Percentiles rank a stretch among this genome's conserved stretches.
Evolutionary conservation across 192 early-diverging fungal genomes (phyloP).

Genomic region (Backusella morwellensis): DNA sequence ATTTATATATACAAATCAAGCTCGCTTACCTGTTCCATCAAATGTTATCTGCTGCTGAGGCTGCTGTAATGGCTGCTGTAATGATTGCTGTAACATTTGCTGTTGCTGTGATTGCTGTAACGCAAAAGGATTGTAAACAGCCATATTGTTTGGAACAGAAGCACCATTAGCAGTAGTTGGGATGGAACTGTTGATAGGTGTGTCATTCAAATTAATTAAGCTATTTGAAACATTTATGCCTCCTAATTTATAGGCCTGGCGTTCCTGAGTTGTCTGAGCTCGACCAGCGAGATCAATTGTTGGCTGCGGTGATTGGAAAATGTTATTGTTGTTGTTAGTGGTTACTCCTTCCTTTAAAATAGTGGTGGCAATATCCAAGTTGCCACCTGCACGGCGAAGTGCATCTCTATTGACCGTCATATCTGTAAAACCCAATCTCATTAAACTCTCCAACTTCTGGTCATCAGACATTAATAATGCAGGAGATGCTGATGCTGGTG

Average conservation of each 20-base stretch:
- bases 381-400: slow-evolving; percentile 67
- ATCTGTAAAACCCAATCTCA: slow-evolving; percentile 76
- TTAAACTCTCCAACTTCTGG: slow-evolving; percentile 60
- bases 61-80: slow-evolving; percentile 16
- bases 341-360: slow-evolving; percentile 47
- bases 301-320: slow-evolving; percentile 28
- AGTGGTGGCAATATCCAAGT: slow-evolving; percentile 71
- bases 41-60: slow-evolving; percentile 5
- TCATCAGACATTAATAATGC: slow-evolving; percentile 35
- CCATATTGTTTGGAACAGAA: background rate
- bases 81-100: slow-evolving; percentile 2
- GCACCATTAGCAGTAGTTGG: background rate
- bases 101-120: background rate
- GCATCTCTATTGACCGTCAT: slow-evolving; percentile 63
- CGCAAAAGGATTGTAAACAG: slow-evolving; percentile 8
- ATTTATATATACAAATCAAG: slow-evolving; percentile 3
- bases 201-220: slow-evolving; percentile 8
- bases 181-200: background rate
- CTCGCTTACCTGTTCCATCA: background rate
- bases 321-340: slow-evolving; percentile 21
- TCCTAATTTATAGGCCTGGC: slow-evolving; percentile 8
- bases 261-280: slow-evolving; percentile 8
- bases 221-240: slow-evolving; percentile 3
- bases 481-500: background rate
- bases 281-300: slow-evolving; percentile 21